phyloP scores from a whole-genome alignment of 2,329 filamentous ascomycete genomes.

The Truncatella angustata region DNA sequence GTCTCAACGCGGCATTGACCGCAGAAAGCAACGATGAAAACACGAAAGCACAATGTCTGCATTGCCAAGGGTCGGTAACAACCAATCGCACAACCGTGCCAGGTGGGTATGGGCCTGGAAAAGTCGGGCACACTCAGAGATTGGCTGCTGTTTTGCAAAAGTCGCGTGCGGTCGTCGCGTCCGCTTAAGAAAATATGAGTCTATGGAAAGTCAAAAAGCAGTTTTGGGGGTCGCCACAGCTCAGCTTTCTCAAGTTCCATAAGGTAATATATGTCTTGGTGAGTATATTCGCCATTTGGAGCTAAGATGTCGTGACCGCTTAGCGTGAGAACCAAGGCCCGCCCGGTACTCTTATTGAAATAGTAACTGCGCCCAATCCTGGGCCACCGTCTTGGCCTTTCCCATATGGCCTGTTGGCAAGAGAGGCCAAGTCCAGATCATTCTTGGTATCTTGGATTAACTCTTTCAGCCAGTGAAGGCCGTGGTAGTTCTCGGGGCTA shows the following conservation, averaged over 20 bases:
- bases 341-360: neutral
- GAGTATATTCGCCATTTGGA: constrained; percentile 6
- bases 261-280: neutral
- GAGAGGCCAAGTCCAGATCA: neutral
- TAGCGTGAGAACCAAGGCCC: neutral
- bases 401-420: neutral
- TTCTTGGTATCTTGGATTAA: neutral
- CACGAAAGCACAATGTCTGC: too few species aligned
- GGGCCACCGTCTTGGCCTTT: neutral
- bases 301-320: neutral
- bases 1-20: too few species aligned
- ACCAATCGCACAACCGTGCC: too few species aligned
- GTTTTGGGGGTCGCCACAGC: neutral
- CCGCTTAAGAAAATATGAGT: neutral
- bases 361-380: neutral
- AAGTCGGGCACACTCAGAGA: too few species aligned
- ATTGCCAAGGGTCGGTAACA: too few species aligned
- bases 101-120: too few species aligned
- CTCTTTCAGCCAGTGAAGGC: neutral
- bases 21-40: too few species aligned
- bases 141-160: too few species aligned
- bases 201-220: neutral
- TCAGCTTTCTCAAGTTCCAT: neutral
- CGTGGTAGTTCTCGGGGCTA: neutral
- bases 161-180: too few species aligned